Base-by-base conservation (phyloP, 108 stramenopile species). In the Poteriospumella lacustris region DNA sequence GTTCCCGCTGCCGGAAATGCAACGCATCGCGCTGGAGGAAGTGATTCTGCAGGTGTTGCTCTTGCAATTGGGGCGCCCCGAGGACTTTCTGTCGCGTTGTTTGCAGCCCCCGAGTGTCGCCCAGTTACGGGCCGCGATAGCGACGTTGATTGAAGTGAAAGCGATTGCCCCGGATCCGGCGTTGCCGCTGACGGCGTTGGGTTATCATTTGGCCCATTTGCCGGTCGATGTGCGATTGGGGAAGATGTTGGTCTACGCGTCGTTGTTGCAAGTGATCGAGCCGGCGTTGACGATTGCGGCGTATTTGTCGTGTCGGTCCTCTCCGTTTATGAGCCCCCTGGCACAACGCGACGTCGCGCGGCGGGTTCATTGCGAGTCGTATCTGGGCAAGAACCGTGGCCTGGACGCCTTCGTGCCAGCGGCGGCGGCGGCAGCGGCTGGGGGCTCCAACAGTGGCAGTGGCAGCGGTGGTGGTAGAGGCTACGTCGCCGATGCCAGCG, bases 201-300 rank as follows among this genome's bases (percentile, higher is more conserved):
- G 95, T 9, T 92, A 89, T 75, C 93, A 94, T 78, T 80, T 96
- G 15, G 92, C 90, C 24, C 85, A 87, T 5, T 73, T 95, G 2
- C 95, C 95, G 2, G 86, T 94, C 3, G 93, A 94, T 78, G 90
- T 93, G n/a, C 85, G 93, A 0, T 84, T 93, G 0, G 95, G 93
- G 38, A 95, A 95, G 75, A 89, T 93, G 89, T 73, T 90, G 79
- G 86, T 96, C 19, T 91, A 92, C 41, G 93, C 89, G 12, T 80
- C 88, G 0, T 69, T 95, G 15, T 91, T 96, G 76, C 84, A 89
- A 36, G 92, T 92, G 60, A 58, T 93, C n/a, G 92, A 93, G 42
- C 82, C 84, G 39, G 85, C 90, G 29, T 68, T 93, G 58, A 93
- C 93, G 0, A 87, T 95, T 33, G 89, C 90, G 9, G 89, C 95